Conservation (phyloP, 139 green algal genomes). For the Zygnema circumcarinatum region DNA sequence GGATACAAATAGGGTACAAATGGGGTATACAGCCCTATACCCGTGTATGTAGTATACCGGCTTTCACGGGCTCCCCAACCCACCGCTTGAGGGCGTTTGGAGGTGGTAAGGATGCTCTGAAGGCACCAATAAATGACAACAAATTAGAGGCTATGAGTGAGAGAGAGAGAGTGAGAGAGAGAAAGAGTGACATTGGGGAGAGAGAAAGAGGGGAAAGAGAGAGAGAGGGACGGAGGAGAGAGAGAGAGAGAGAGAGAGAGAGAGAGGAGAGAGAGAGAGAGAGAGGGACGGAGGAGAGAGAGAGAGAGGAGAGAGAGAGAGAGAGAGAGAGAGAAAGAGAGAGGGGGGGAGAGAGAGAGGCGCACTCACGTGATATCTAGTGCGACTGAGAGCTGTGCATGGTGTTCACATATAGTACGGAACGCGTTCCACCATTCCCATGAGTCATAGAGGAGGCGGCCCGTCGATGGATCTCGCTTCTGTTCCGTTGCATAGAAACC, state of each 20-base stretch:
- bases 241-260: too few species aligned
- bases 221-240: background rate
- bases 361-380: conserved; percentile 68
- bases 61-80: conserved; percentile 88
- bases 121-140: conserved; percentile 2
- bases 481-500: conserved; percentile 27
- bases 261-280: conserved; percentile 12
- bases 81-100: conserved; percentile 54
- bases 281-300: too few species aligned
- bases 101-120: conserved; percentile 43
- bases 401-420: conserved; percentile 73
- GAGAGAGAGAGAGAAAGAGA: conserved; percentile 16
- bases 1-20: too few species aligned
- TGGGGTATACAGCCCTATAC: too few species aligned
- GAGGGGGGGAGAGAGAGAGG: background rate
- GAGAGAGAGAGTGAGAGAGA: background rate
- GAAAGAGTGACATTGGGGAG: background rate
- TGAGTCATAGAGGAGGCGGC: conserved; percentile 57
- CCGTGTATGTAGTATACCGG: conserved; percentile 77
- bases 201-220: background rate
- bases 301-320: conserved; percentile 13
- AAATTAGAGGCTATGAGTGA: background rate
- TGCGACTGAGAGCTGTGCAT: conserved; percentile 74
- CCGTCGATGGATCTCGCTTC: conserved; percentile 5
- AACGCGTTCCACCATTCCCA: conserved; percentile 83